These are phyloP conservation scores for Fusarium verticillioides DNA, from an alignment of 2,329 filamentous ascomycete species.

Conservation along the genomic window DNA sequence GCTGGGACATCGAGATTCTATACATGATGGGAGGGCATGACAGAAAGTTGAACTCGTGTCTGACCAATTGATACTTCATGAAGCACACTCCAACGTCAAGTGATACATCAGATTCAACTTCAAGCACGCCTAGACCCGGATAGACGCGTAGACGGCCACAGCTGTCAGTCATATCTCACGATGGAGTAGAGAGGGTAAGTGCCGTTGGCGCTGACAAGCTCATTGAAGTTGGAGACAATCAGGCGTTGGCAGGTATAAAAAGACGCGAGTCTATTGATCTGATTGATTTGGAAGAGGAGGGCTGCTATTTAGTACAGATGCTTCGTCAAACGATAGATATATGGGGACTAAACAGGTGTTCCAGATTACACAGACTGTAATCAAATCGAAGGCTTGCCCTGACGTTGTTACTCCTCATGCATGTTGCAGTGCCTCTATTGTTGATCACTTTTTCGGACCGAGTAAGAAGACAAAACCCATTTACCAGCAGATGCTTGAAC, in stretches of 20 bases:
- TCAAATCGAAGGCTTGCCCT: background rate
- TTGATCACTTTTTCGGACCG: background rate
- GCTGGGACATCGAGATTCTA: constrained; percentile 50
- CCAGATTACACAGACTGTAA: background rate
- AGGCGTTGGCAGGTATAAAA: constrained; percentile 22
- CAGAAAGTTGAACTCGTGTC: background rate
- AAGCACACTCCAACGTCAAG: constrained; percentile 56
- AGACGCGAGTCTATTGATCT: constrained; percentile 46
- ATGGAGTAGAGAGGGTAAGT: constrained; percentile 59
- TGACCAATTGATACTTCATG: constrained; percentile 54
- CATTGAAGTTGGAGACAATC: constrained; percentile 50
- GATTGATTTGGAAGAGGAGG: background rate
- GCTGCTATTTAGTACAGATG: background rate
- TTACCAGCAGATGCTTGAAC: background rate
- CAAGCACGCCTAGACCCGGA: constrained; percentile 53
- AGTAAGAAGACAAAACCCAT: background rate
- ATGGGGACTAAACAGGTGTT: background rate
- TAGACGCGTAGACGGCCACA: constrained; percentile 62
- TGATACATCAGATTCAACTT: constrained; percentile 53
- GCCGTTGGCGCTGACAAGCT: constrained; percentile 60
- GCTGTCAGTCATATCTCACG: constrained; percentile 60
- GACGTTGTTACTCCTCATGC: background rate
- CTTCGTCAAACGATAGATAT: background rate
- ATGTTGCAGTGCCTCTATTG: background rate
- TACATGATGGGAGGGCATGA: background rate